Evolutionary conservation across 805 yeast species (phyloP).

Genomic region (Torulaspora microellipsoides): DNA sequence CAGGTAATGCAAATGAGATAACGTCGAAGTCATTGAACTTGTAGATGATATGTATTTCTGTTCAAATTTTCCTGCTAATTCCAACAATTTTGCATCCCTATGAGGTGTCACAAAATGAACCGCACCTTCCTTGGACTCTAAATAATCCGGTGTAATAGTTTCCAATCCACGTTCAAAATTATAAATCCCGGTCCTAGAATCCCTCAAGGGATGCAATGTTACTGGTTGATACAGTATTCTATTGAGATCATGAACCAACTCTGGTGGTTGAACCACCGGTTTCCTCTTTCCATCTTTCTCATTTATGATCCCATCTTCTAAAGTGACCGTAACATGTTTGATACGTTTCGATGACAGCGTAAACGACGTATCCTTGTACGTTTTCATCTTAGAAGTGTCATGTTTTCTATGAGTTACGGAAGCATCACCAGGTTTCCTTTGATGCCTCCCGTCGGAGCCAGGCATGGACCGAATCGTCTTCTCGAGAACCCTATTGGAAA

Average conservation of each 20-base stretch:
- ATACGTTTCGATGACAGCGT: constrained; percentile 5
- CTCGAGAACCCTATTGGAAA: constrained; percentile 1
- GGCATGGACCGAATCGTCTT: background rate
- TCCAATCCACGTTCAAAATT: constrained; percentile 63
- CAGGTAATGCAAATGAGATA: constrained; percentile 70
- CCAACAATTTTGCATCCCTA: constrained; percentile 50
- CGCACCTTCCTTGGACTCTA: constrained; percentile 13
- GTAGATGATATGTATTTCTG: constrained; percentile 68
- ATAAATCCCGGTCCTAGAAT: constrained; percentile 68
- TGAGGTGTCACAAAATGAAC: constrained; percentile 58
- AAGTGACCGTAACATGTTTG: constrained; percentile 14
- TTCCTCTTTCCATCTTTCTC: constrained; percentile 6
- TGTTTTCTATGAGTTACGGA: too few relatives aligned
- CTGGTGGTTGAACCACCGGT: constrained; percentile 39
- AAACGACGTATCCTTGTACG: constrained; percentile 2
- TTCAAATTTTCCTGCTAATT: constrained; percentile 39
- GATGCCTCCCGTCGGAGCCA: too few relatives aligned
- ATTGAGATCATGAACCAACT: constrained; percentile 60
- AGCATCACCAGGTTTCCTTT: too few relatives aligned
- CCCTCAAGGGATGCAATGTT: constrained; percentile 71
- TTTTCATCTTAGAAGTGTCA: too few relatives aligned
- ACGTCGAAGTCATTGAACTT: constrained; percentile 74
- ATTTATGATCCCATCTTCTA: constrained; percentile 4
- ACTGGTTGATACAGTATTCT: constrained; percentile 69
- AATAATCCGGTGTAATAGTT: constrained; percentile 42